Evolutionary conservation across 441 rosid genomes (phyloP).

Genomic region (Geranium incanum): DNA sequence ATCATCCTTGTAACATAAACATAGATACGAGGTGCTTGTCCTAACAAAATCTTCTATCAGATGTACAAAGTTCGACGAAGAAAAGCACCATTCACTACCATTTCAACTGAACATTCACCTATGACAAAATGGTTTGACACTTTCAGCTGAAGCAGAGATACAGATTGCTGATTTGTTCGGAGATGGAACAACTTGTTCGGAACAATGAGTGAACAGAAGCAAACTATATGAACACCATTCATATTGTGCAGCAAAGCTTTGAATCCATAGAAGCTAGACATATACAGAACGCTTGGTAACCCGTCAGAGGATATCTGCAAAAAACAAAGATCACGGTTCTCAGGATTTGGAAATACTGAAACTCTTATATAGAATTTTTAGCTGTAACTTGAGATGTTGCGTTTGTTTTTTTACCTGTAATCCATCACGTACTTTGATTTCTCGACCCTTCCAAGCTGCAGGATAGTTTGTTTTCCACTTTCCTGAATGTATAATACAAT

Average conservation of each 20-base stretch:
- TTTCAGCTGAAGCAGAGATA: neutral
- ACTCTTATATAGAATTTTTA: neutral
- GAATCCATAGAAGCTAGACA: conserved; percentile 87
- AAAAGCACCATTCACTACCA: neutral
- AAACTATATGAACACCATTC: conserved; percentile 14
- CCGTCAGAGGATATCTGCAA: conserved; percentile 75
- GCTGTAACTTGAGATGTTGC: neutral
- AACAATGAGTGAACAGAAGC: conserved; percentile 23
- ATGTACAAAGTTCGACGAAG: neutral
- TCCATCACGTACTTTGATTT: conserved; percentile 65
- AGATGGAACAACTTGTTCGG: conserved; percentile 48
- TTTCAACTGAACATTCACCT: neutral
- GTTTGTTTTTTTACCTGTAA: conserved; percentile 48
- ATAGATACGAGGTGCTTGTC: too few relatives aligned
- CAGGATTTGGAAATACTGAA: neutral
- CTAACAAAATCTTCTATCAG: too few relatives aligned
- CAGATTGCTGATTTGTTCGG: conserved; percentile 23
- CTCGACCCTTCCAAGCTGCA: conserved; percentile 82
- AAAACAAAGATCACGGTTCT: neutral
- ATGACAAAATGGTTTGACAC: neutral
- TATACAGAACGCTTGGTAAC: conserved; percentile 82
- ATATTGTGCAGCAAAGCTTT: conserved; percentile 75
- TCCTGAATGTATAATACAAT: conserved; percentile 29
- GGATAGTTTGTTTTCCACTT: conserved; percentile 59
- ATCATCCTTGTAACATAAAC: too few relatives aligned